A percentile compares a stretch with the other conserved stretches of the same genome.
phyloP scores from a whole-genome alignment of 148 eudicot species.

The Amaranthus palmeri region DNA sequence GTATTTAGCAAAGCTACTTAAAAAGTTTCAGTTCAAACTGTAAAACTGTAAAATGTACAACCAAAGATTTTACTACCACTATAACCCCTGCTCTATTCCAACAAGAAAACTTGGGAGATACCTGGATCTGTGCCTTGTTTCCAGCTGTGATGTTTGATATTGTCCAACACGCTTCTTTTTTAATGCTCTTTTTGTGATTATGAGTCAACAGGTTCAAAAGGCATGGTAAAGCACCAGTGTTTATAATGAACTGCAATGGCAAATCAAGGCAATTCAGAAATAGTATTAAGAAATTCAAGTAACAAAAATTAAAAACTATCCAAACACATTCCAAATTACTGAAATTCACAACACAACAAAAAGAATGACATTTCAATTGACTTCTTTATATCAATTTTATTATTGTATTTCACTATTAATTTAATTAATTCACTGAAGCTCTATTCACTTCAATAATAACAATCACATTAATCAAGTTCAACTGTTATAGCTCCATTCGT shows the following conservation, averaged over 20 bases:
- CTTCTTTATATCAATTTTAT: too few relatives aligned
- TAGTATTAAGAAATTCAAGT: not conserved
- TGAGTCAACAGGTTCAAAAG: constrained; percentile 51
- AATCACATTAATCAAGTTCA: too few relatives aligned
- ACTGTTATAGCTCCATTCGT: too few relatives aligned
- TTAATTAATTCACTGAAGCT: too few relatives aligned
- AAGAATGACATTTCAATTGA: too few relatives aligned
- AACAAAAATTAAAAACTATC: not conserved
- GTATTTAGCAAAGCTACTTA: too few relatives aligned
- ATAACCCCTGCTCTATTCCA: too few relatives aligned
- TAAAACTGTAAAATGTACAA: too few relatives aligned
- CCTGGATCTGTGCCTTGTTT: constrained; percentile 71
- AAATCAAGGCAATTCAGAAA: constrained; percentile 5
- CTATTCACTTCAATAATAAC: too few relatives aligned
- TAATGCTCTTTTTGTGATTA: constrained; percentile 78
- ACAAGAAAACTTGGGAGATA: not conserved
- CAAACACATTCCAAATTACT: not conserved
- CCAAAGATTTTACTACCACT: too few relatives aligned
- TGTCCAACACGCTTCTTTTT: constrained; percentile 88
- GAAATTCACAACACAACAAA: not conserved
- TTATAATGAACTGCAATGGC: constrained; percentile 47
- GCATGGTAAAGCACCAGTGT: constrained; percentile 58
- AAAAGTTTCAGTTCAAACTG: too few relatives aligned
- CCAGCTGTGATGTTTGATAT: constrained; percentile 86
- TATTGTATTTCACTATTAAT: too few relatives aligned